Percentiles rank a stretch among this genome's conserved stretches.
These are phyloP conservation scores for Trametes gibbosa DNA, from an alignment of 768 basidiomycete genomes.

Conservation along the genomic window DNA sequence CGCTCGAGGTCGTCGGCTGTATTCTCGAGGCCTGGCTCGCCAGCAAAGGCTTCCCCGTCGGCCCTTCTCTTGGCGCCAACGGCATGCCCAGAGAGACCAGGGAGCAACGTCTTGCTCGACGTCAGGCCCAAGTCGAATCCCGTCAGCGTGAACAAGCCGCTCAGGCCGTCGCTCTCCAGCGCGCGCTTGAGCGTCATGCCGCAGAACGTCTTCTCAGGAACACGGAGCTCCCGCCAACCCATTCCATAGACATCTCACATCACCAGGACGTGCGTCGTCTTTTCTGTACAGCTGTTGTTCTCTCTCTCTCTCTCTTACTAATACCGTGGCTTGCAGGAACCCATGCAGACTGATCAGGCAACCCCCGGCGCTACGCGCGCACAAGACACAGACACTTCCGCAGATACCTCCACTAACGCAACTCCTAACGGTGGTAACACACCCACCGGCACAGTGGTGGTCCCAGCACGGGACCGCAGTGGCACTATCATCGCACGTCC, in stretches of 20 bases:
- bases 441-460: conserved; percentile 59
- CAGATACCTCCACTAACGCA: conserved; percentile 56
- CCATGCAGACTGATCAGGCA: conserved; percentile 25
- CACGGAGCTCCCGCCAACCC: not conserved
- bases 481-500: conserved; percentile 72
- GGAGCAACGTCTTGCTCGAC: conserved; percentile 66
- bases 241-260: not conserved
- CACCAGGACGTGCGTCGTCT: conserved; percentile 11
- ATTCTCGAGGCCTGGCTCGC: conserved; percentile 93
- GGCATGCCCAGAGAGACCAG: conserved; percentile 72
- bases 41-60: conserved; percentile 83
- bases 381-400: conserved; percentile 59
- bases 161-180: conserved; percentile 54
- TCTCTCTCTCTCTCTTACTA: not conserved
- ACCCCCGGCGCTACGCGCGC: conserved; percentile 32
- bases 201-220: not conserved
- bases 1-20: conserved; percentile 89
- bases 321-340: conserved; percentile 21
- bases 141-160: conserved; percentile 60
- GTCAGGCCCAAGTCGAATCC: conserved; percentile 53
- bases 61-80: conserved; percentile 73
- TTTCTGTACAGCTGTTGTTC: too few species aligned
- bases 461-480: conserved; percentile 64
- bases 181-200: conserved; percentile 52
- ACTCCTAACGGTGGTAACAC: conserved; percentile 61